Base-by-base conservation (phyloP, 495 filamentous ascomycete genomes). In the Trichoderma orchidacearum region DNA sequence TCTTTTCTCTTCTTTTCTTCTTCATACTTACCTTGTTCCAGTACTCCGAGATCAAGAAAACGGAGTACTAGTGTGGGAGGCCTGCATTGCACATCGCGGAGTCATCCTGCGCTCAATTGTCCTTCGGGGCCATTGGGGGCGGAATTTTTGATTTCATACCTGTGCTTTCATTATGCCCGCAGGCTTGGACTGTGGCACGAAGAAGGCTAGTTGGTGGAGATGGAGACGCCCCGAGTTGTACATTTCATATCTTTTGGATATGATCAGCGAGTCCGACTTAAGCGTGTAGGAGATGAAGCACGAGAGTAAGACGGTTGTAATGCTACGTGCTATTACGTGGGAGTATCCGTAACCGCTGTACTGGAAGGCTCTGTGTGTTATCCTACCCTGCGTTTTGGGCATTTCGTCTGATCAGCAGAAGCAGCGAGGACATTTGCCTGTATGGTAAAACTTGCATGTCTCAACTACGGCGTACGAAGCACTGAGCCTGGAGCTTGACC, bases 21-120 rank as follows among this genome's bases (percentile, higher is more conserved):
- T 48, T 48, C 41, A 48, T 48, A 48, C 41, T 48, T 48, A 48
- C 41, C 41, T 48, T 48, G 41, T 48, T 48, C 27, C 41, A 48
- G 41, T 48, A 27, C 21, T 27, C 41, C 41, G 41, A 48, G 41
- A 25, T 48, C 41, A 48, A 48, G 41, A 48, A 48, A 8, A 25
- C 41, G 41, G 41, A 27, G 41, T 27, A 48, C 41, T 48, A 48
- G 41, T 48, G 41, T 48, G 21, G 41, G 41, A 48, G 41, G 41
- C 41, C 41, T 48, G 41, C 41, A 48, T 48, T 48, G 41, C 41
- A 48, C 41, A 48, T 48, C 41, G 41, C 41, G 41, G 41, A 48
- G 41, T 48, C 41, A 27, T 48, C 41, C 41, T 27, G 41, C 15
- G 41, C 41, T 48, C 41, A 48, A 48, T 48, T 48, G 41, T 48